phyloP scores from a whole-genome alignment of 805 yeast species.

The Saccharomycopsis sp. region DNA sequence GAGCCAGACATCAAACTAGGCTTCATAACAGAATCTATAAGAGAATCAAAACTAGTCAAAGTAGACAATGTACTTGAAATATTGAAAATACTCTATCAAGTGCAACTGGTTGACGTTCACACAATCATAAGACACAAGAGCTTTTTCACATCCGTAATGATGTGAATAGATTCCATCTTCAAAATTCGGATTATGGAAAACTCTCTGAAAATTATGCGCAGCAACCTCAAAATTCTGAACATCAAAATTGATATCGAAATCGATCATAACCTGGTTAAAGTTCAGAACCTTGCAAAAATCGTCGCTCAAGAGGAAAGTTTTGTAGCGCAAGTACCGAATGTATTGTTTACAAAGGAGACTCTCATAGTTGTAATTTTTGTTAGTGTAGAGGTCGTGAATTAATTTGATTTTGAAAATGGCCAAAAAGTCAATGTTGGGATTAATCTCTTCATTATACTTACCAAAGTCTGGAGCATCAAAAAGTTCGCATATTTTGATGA shows the following conservation, averaged over 20 bases:
- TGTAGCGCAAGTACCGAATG: conserved; percentile 10
- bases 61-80: not conserved
- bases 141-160: not conserved
- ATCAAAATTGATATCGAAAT: conserved; percentile 3
- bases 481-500: conserved; percentile 1
- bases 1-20: not conserved
- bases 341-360: conserved; percentile 3
- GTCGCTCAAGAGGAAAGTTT: conserved; percentile 7
- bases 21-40: too few species aligned
- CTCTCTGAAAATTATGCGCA: not conserved
- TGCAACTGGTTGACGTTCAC: not conserved
- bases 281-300: not conserved
- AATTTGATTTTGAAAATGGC: not conserved
- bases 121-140: not conserved
- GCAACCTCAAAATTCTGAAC: not conserved
- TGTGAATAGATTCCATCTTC: not conserved
- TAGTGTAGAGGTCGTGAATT: conserved; percentile 4
- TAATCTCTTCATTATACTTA: conserved; percentile 1
- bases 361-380: conserved; percentile 3
- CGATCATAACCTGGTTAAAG: not conserved
- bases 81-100: not conserved
- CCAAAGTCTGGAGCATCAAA: conserved; percentile 9
- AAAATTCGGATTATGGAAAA: not conserved
- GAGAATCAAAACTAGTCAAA: not conserved
- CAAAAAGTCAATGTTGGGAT: not conserved